A percentile compares a stretch with the other conserved stretches of the same genome.
Conservation (phyloP, 441 rosid genomes). For the Brassica hybrid region DNA sequence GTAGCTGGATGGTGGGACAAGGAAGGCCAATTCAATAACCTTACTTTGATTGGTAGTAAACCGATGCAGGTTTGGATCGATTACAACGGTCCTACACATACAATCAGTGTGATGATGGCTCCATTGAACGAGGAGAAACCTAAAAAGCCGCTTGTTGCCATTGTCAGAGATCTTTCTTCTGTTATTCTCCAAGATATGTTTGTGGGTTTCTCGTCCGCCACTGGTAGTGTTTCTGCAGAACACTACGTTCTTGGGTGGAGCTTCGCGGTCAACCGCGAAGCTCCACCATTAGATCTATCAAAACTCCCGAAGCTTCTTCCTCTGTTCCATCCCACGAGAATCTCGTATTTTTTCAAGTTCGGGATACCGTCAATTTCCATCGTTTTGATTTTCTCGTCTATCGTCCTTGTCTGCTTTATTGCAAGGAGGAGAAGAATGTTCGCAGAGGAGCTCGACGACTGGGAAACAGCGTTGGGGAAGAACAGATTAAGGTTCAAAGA, state of each 20-base stretch:
- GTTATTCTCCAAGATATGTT: constrained; percentile 58
- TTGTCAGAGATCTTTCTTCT: constrained; percentile 56
- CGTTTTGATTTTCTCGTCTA: background rate
- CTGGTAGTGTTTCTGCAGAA: constrained; percentile 57
- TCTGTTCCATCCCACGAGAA: background rate
- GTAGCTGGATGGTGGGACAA: constrained; percentile 48
- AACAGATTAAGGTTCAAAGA: background rate
- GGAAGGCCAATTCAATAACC: constrained; percentile 44
- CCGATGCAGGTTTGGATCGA: constrained; percentile 71
- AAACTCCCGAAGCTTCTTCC: constrained; percentile 51
- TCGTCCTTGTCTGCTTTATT: background rate
- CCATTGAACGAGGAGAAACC: constrained; percentile 59
- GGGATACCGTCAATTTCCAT: background rate
- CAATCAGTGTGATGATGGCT: constrained; percentile 61
- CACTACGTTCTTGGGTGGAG: constrained; percentile 78
- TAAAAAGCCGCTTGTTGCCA: constrained; percentile 53
- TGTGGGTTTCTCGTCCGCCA: constrained; percentile 75
- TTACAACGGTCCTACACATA: constrained; percentile 51
- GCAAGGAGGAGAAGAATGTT: constrained; percentile 4
- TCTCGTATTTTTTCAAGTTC: background rate
- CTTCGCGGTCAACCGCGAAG: constrained; percentile 53
- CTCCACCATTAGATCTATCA: constrained; percentile 53
- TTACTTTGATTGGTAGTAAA: constrained; percentile 61
- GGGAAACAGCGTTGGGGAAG: constrained; percentile 3
- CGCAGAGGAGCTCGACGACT: background rate